These are phyloP conservation scores for Pythium dissimile DNA, from an alignment of 352 stramenopile genomes.

Conservation along the genomic window DNA sequence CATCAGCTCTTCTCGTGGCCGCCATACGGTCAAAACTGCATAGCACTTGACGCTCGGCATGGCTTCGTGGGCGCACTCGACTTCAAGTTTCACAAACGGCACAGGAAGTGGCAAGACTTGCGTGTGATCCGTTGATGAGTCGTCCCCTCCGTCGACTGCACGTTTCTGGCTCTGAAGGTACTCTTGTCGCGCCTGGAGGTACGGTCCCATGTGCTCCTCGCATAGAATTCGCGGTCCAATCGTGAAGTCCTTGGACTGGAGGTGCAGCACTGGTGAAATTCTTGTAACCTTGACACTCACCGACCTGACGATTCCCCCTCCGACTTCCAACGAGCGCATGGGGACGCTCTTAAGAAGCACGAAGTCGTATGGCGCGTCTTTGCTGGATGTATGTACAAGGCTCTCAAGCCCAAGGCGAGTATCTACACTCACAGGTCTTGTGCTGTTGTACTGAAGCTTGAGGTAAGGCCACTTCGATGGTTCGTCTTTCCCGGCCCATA, in stretches of 20 bases:
- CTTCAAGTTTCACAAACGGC: slow-evolving; percentile 67
- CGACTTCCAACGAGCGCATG: slow-evolving; percentile 53
- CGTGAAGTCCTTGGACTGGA: slow-evolving; percentile 63
- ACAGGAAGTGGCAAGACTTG: slow-evolving; percentile 37
- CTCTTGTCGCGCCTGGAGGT: slow-evolving; percentile 38
- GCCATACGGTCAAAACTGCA: slow-evolving; percentile 63
- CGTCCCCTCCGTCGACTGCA: not conserved
- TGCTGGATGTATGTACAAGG: slow-evolving; percentile 19
- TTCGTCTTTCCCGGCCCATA: slow-evolving; percentile 45
- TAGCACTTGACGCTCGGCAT: slow-evolving; percentile 5
- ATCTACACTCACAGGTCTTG: slow-evolving; percentile 39
- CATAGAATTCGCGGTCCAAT: slow-evolving; percentile 61
- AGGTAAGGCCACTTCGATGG: slow-evolving; percentile 52
- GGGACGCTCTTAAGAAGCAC: slow-evolving; percentile 63
- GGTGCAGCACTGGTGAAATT: slow-evolving; percentile 54
- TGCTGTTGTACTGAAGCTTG: slow-evolving; percentile 67
- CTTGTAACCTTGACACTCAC: slow-evolving; percentile 45
- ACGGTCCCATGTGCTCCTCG: slow-evolving; percentile 55
- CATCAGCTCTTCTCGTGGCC: slow-evolving; percentile 53
- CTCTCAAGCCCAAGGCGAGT: slow-evolving; percentile 47
- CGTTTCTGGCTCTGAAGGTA: not conserved
- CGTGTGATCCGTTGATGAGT: slow-evolving; percentile 14
- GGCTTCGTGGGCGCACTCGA: slow-evolving; percentile 53
- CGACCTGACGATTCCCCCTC: slow-evolving; percentile 58
- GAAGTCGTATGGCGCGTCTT: slow-evolving; percentile 23